A percentile compares a stretch with the other conserved stretches of the same genome.
These are phyloP conservation scores for Leucocoprinus gongylophorus DNA, from an alignment of 1,284 basidiomycete genomes.

Conservation along the genomic window DNA sequence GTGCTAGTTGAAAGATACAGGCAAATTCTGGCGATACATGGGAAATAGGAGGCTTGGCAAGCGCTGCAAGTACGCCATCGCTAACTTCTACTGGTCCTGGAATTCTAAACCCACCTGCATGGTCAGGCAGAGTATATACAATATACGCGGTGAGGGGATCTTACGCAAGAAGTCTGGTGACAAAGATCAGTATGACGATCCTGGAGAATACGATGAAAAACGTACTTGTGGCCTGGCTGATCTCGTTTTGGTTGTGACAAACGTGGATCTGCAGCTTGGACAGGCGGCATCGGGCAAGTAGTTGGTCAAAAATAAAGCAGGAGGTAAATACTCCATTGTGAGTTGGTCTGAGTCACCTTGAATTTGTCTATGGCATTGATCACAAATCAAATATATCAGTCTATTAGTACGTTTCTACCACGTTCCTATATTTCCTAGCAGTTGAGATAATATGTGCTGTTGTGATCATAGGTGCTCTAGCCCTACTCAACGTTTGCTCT, in stretches of 20 bases:
- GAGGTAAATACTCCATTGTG: too few relatives aligned
- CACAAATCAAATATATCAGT: too few relatives aligned
- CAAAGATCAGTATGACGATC: background rate
- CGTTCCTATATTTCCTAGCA: too few relatives aligned
- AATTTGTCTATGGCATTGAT: too few relatives aligned
- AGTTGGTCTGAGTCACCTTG: too few relatives aligned
- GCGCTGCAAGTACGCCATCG: conserved; percentile 43
- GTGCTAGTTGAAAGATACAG: conserved; percentile 75
- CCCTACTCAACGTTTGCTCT: too few relatives aligned
- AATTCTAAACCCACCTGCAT: conserved; percentile 25
- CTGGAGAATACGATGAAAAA: background rate
- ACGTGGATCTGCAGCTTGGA: background rate
- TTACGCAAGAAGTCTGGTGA: conserved; percentile 9
- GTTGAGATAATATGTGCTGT: too few relatives aligned
- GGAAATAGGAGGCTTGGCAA: conserved; percentile 71
- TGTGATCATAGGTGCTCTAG: too few relatives aligned
- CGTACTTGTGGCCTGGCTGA: conserved; percentile 7
- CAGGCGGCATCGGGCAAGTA: background rate
- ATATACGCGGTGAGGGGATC: background rate
- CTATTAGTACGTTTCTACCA: too few relatives aligned
- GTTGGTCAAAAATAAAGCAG: too few relatives aligned
- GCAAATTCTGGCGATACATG: conserved; percentile 86
- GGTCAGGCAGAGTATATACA: background rate
- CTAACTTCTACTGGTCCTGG: conserved; percentile 78
- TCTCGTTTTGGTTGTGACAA: background rate